Conservation (phyloP, 305 asterid species). For the Fraxinus baroniana region DNA sequence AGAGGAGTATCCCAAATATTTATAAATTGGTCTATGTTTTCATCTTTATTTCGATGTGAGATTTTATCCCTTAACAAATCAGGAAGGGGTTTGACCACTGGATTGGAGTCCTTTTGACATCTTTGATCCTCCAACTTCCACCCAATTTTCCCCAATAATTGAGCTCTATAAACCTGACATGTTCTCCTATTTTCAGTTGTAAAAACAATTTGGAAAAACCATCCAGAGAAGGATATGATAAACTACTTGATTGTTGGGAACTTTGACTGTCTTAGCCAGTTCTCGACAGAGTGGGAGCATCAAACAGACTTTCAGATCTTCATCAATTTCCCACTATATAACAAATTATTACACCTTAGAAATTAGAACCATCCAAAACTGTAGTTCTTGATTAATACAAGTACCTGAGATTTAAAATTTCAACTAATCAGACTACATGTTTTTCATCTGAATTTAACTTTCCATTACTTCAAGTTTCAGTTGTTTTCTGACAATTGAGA, state of each 20-base stretch:
- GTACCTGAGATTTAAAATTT: neutral
- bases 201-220: neutral
- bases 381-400: neutral
- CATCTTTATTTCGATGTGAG: no score
- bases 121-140: neutral
- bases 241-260: neutral
- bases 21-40: no score
- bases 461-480: neutral
- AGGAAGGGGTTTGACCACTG: neutral
- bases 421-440: neutral
- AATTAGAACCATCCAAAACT: neutral
- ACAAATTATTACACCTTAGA: neutral
- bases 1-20: no score
- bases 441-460: neutral
- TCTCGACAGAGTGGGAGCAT: neutral
- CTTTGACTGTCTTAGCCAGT: neutral
- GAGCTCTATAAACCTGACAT: neutral
- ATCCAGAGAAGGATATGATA: neutral
- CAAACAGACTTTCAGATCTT: neutral
- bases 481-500: neutral
- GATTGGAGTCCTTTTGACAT: neutral
- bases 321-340: neutral
- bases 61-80: neutral
- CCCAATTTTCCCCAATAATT: neutral
- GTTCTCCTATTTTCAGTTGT: neutral